Base-by-base conservation (phyloP, 2,329 filamentous ascomycete species). In the Westerdykella ornata region DNA sequence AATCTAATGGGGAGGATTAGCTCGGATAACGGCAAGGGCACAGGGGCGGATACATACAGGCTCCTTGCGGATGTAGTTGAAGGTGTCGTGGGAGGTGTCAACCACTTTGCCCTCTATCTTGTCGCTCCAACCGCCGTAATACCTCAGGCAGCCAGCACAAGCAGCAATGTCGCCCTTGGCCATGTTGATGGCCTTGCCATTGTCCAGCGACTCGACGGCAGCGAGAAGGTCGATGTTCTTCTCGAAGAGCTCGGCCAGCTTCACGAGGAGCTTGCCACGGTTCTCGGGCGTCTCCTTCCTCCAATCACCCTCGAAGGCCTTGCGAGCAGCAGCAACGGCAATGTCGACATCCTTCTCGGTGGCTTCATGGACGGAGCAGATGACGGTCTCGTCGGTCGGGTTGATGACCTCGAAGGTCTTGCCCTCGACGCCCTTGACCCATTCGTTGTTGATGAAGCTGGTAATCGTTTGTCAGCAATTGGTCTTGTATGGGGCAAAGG, bases 361-460 rank as follows among this genome's bases (percentile, higher is more conserved):
- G 62, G 83, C 89, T 72, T 94, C 88, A 64, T 80, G 73, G 56
- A 95, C 85, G 41, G 81, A 82, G 74, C 75, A 78, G 73, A 94
- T 94, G 61, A 87, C 80, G 69, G 88, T 81, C 69, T 95, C 89
- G 52, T 80, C 87, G 51, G 83, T 62, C 45, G 88, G 88, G 78
- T 94, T 94, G 76, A 92, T 83, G 68, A 88, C 85, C 71, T 95
- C 88, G 63, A 95, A 92, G 54, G 83, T 88, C 78, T 87, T 84
- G 72, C 88, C 88, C 57, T 94, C 86, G 49, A 84, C 81, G 65
- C 81, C 76, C 68, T 84, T 81, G 51, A 94, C 80, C 72, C 83
- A 96, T 70, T 96, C 84, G 69, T 90, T 89, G 78, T 92, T 89
- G 78, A 94, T 92, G 77, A 87, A 92, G 47, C 84, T 87, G 59